Evolutionary conservation across 176 grass and related monocot species (phyloP).

Genomic region (Bothriochloa decipiens): DNA sequence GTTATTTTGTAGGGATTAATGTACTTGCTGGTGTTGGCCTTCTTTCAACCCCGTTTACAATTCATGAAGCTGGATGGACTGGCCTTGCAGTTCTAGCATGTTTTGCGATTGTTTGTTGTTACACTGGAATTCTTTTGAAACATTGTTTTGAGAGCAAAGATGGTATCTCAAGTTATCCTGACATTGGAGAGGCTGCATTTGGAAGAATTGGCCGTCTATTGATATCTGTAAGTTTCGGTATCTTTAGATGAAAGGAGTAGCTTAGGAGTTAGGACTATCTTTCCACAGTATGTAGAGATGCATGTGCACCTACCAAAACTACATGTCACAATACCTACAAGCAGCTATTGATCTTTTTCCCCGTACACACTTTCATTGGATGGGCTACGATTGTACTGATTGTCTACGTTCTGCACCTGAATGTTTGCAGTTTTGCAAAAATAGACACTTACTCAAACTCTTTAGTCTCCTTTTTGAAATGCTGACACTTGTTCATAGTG

Average conservation of each 20-base stretch:
- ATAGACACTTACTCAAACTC: background rate
- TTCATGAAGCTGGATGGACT: conserved; percentile 86
- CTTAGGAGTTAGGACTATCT: background rate
- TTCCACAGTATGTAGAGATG: background rate
- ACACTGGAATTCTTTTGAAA: conserved; percentile 84
- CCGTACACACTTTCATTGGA: background rate
- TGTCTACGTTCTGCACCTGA: background rate
- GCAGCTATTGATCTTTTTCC: background rate
- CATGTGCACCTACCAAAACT: background rate
- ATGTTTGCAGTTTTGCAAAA: background rate
- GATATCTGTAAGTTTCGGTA: conserved; percentile 66
- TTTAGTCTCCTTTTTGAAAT: background rate
- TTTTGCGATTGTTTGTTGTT: conserved; percentile 76
- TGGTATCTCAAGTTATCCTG: conserved; percentile 85
- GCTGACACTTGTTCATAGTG: background rate
- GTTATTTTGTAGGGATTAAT: conserved; percentile 64
- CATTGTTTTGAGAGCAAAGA: conserved; percentile 92
- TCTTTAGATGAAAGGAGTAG: conserved; percentile 14
- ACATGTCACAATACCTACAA: background rate
- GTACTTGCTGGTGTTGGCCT: conserved; percentile 86
- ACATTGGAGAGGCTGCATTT: conserved; percentile 96
- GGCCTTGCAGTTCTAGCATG: conserved; percentile 63
- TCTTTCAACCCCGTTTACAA: conserved; percentile 86
- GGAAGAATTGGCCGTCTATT: conserved; percentile 79
- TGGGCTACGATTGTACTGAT: background rate